Percentiles rank a stretch among this genome's conserved stretches.
Conservation (phyloP, 2,329 filamentous ascomycete genomes). For the Pseudocercospora pini-densiflorae region DNA sequence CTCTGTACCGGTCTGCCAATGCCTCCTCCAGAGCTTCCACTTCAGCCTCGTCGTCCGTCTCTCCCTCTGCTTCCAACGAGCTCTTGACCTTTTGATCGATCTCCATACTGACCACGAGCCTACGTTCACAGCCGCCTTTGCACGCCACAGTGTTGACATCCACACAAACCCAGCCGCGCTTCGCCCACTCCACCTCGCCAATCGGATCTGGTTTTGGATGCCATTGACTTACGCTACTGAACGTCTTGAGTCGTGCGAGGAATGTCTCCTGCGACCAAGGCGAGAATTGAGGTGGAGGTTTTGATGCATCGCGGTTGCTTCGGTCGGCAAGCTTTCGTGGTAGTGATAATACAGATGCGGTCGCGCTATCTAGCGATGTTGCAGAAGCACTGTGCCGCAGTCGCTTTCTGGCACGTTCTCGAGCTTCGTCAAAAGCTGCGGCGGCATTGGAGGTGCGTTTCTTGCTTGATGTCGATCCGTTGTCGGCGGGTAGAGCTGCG, state of each 20-base stretch:
- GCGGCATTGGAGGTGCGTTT: slow-evolving; percentile 26
- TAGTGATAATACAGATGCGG: slow-evolving; percentile 35
- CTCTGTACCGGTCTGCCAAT: slow-evolving; percentile 75
- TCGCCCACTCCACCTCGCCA: slow-evolving; percentile 93
- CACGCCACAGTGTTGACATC: slow-evolving; percentile 84
- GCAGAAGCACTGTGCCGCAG: slow-evolving; percentile 37
- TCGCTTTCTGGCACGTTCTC: slow-evolving; percentile 38
- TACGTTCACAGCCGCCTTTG: slow-evolving; percentile 76
- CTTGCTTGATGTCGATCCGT: slow-evolving; percentile 37
- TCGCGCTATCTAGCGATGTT: slow-evolving; percentile 27
- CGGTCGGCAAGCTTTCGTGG: slow-evolving; percentile 36
- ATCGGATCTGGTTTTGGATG: slow-evolving; percentile 86
- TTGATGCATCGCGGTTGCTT: slow-evolving; percentile 13
- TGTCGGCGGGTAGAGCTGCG: slow-evolving; percentile 40
- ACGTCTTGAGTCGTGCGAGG: slow-evolving; percentile 79
- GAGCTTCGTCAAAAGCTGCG: slow-evolving; percentile 30
- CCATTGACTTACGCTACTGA: slow-evolving; percentile 90
- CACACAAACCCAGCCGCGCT: slow-evolving; percentile 86
- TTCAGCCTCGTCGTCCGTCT: slow-evolving; percentile 43
- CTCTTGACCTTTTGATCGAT: slow-evolving; percentile 38
- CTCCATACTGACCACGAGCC: slow-evolving; percentile 79
- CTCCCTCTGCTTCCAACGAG: slow-evolving; percentile 57
- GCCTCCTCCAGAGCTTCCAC: slow-evolving; percentile 59
- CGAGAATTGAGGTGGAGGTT: slow-evolving; percentile 69
- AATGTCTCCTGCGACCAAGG: slow-evolving; percentile 86